Conservation (phyloP, 176 grass and related monocot genomes). For the Echinochloa phyllopogon region DNA sequence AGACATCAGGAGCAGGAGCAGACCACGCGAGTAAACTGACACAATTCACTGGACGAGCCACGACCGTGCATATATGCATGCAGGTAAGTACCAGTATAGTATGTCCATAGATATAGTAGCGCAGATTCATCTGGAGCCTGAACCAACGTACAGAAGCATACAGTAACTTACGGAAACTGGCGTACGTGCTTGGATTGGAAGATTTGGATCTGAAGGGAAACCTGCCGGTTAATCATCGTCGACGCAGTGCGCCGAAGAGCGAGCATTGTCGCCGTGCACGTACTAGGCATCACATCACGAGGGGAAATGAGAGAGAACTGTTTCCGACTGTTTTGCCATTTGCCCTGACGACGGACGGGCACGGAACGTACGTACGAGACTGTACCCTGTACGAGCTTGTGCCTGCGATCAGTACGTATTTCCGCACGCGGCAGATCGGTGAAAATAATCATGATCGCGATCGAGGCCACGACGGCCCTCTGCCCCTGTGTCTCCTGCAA, state of each 20-base stretch:
- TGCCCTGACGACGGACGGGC: not conserved
- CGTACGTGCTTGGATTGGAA: not conserved
- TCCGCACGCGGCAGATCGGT: constrained; percentile 1
- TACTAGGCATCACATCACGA: not conserved
- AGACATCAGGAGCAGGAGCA: not conserved
- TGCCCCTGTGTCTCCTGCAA: not conserved
- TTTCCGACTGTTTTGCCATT: not conserved
- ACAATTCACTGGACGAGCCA: not conserved
- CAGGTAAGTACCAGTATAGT: not conserved
- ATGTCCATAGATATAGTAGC: not conserved
- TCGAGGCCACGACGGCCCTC: not conserved
- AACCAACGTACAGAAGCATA: not conserved
- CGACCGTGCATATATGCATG: too few species aligned
- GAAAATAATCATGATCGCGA: not conserved
- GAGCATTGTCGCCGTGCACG: not conserved
- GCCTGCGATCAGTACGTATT: not conserved
- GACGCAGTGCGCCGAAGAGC: constrained; percentile 5
- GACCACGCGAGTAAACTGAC: constrained; percentile 5
- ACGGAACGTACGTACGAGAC: not conserved
- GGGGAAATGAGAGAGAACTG: not conserved
- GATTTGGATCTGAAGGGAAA: constrained; percentile 29
- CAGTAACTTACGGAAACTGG: not conserved
- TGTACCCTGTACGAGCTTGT: not conserved
- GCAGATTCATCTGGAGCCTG: not conserved
- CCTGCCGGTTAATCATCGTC: not conserved